Evolutionary conservation across 139 green algal species (phyloP), one percentile per base, ranked within the genome.

Genomic region (Spirogloea muscicola): DNA sequence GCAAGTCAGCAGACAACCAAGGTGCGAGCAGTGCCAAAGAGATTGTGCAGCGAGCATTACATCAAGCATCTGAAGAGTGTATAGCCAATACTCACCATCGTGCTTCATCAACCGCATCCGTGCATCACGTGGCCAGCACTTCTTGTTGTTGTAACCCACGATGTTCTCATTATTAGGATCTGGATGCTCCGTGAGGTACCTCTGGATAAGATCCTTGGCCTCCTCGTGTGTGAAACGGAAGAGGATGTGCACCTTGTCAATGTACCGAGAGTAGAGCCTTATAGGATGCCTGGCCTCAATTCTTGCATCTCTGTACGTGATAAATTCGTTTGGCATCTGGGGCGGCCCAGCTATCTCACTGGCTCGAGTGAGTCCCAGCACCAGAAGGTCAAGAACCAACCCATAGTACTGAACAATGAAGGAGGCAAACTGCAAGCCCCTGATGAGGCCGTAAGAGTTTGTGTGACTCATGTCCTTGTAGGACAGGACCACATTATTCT

Each of bases 121-220:
- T 25, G 93, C 91, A 79, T 99, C 94, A 25, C 94, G 85, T 36
- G 94, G 94, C 94, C 94, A 99, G 88, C 94, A 99, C 88, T 93
- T 95, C 63, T 96, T 94, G 87, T 99, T 99, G 89, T 99, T 98
- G 85, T 97, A 98, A 27, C 94, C 94, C 42, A 99, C n/a, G n/a
- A 98, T 96, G 88, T 99, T 99, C 78, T 98, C 94, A 79, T 99
- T 99, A 88, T 99, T 99, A 81, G 94, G 94, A 86, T 99, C 94
- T 0, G 94, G 94, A 84, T 99, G 91, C 90, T 99, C 94, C 21
- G 94, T 98, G 3, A 99, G 87, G 88, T 96, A 99, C 3, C 82
- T 61, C 51, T 83, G 73, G 61, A 87, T 87, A 31, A 87, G 65
- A 33, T 87, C 82, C 21, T 59, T 46, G 33, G 90, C 87, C 84